Evolutionary conservation across 2,329 filamentous ascomycete species (phyloP).

Genomic region (Fusarium robinianum): DNA sequence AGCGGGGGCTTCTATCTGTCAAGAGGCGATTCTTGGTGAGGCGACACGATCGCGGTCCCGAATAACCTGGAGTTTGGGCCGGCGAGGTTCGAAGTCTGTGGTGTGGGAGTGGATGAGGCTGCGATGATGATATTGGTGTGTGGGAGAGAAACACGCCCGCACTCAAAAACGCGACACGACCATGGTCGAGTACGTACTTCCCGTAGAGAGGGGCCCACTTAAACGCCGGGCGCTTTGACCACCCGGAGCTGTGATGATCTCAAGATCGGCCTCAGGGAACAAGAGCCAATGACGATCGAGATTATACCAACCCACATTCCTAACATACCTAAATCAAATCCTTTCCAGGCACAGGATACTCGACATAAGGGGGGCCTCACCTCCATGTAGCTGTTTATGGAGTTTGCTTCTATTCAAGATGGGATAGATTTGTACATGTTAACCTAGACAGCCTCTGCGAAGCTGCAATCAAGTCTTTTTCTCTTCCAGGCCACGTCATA

Average conservation of each 20-base stretch:
- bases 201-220: constrained; percentile 16
- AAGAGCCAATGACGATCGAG: background rate
- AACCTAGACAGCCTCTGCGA: too few species aligned
- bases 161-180: constrained; percentile 40
- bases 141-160: constrained; percentile 34
- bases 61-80: constrained; percentile 6
- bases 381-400: too few species aligned
- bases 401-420: too few species aligned
- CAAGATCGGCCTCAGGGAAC: constrained; percentile 6
- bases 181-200: constrained; percentile 25
- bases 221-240: constrained; percentile 28
- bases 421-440: too few species aligned
- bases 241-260: constrained; percentile 4
- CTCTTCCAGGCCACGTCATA: constrained; percentile 12
- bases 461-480: too few species aligned
- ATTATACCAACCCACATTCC: too few species aligned
- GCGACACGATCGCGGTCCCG: background rate
- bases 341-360: too few species aligned
- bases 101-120: constrained; percentile 9
- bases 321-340: too few species aligned
- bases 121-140: constrained; percentile 35
- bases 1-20: background rate
- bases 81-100: constrained; percentile 4
- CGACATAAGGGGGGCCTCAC: too few species aligned
- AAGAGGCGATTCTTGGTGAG: background rate